Evolutionary conservation across 345 rosid genomes (phyloP).

Genomic region (Bruguiera gymnorhiza): DNA sequence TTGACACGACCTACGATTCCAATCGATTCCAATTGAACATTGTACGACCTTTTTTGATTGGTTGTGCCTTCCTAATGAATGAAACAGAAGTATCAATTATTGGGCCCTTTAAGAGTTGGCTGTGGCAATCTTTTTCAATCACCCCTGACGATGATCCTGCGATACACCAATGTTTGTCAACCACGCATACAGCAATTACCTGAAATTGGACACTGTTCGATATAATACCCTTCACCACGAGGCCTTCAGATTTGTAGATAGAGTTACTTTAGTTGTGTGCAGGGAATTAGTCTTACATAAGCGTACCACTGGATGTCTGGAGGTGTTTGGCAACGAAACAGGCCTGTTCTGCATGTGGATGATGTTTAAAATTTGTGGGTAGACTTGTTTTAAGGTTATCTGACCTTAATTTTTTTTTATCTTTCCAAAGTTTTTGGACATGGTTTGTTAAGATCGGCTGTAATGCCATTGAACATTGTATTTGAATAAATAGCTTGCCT

Average conservation of each 20-base stretch:
- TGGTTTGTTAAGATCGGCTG: too few species aligned
- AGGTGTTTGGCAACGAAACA: too few species aligned
- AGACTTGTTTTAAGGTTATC: too few species aligned
- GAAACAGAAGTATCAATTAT: slow-evolving; percentile 59
- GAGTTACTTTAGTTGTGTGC: slow-evolving; percentile 9
- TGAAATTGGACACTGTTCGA: slow-evolving; percentile 48
- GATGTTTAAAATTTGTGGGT: too few species aligned
- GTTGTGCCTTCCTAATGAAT: slow-evolving; percentile 55
- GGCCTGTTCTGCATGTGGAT: too few species aligned
- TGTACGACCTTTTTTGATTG: slow-evolving; percentile 65
- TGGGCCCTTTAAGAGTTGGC: slow-evolving; percentile 75
- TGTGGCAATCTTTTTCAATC: slow-evolving; percentile 67
- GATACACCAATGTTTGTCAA: slow-evolving; percentile 25
- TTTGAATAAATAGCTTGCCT: too few species aligned
- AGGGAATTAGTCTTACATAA: too few species aligned
- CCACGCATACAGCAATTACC: slow-evolving; percentile 26
- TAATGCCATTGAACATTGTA: too few species aligned
- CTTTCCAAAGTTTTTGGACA: too few species aligned
- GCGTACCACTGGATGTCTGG: too few species aligned
- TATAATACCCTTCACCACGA: slow-evolving; percentile 66
- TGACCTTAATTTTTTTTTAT: too few species aligned
- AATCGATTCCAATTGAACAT: slow-evolving; percentile 53
- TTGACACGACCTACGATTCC: slow-evolving; percentile 47
- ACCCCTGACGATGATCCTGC: slow-evolving; percentile 60
- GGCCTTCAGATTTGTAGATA: slow-evolving; percentile 38